These are phyloP conservation scores for Euryodendron excelsum DNA, from an alignment of 148 eudicot genomes.

Conservation along the genomic window DNA sequence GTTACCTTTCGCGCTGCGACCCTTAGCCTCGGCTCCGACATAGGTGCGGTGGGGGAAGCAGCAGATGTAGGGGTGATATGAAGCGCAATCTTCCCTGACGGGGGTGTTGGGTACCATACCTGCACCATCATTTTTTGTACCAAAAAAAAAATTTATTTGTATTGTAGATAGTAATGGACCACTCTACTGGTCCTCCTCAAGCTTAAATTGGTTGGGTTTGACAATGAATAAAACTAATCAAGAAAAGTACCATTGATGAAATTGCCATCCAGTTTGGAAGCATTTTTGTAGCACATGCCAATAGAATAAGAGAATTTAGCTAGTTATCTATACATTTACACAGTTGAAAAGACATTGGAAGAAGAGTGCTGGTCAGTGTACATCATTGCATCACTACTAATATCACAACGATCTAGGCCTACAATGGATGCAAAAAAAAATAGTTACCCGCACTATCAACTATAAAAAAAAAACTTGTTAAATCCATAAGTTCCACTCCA, in stretches of 20 bases:
- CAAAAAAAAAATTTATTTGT: constrained; percentile 12
- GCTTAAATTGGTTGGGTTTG: constrained; percentile 47
- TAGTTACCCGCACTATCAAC: background rate
- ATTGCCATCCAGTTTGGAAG: constrained; percentile 42
- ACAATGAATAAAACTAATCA: constrained; percentile 40
- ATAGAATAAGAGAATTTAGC: background rate
- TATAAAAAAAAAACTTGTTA: no score
- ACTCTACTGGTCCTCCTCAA: constrained; percentile 42
- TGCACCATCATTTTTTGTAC: background rate
- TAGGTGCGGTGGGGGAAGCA: no score
- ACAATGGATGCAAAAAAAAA: background rate
- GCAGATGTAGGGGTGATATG: no score
- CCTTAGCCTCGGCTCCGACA: no score
- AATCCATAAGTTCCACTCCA: background rate
- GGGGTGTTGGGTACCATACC: background rate
- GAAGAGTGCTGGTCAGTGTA: background rate
- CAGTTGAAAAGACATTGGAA: background rate
- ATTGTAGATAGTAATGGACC: constrained; percentile 54
- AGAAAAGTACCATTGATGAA: constrained; percentile 58
- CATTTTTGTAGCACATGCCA: background rate
- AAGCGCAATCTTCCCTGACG: background rate
- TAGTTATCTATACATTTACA: background rate
- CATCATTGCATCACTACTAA: background rate
- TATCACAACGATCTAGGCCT: background rate
- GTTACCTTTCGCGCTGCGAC: no score